phyloP scores from a whole-genome alignment of 495 filamentous ascomycete genomes.

The Penicillium bialowiezense region DNA sequence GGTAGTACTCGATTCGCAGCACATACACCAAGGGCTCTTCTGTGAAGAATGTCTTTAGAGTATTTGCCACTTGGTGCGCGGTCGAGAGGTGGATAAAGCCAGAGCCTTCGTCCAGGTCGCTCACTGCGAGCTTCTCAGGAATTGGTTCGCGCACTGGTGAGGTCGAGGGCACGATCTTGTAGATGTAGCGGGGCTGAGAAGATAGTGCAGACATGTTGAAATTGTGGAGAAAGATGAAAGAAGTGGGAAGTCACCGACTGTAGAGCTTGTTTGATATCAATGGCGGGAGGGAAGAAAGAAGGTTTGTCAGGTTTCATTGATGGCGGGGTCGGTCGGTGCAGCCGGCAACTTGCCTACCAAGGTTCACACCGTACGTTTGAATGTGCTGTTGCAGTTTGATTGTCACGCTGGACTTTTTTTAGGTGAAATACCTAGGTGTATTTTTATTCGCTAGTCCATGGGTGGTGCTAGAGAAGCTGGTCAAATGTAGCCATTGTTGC shows the following conservation, averaged over 20 bases:
- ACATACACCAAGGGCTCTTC: slow-evolving; percentile 72
- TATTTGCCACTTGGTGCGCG: slow-evolving; percentile 40
- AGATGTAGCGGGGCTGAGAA: slow-evolving; percentile 36
- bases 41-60: slow-evolving; percentile 65
- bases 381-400: not conserved
- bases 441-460: too few species aligned
- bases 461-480: too few species aligned
- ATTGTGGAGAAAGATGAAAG: not conserved
- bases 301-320: slow-evolving; percentile 5
- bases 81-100: slow-evolving; percentile 45
- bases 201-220: slow-evolving; percentile 23
- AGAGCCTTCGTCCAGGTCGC: slow-evolving; percentile 37
- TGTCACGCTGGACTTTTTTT: too few species aligned
- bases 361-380: not conserved
- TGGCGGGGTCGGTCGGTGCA: slow-evolving; percentile 9
- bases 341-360: not conserved
- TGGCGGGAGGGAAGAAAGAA: not conserved
- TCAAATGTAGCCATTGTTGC: too few species aligned
- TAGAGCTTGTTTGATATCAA: not conserved
- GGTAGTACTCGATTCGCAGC: slow-evolving; percentile 71
- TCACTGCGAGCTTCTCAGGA: slow-evolving; percentile 41
- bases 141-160: slow-evolving; percentile 40
- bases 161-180: slow-evolving; percentile 44
- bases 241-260: not conserved
- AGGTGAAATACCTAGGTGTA: too few species aligned